Evolutionary conservation across 208 protist species (phyloP).

Genomic region (Acanthamoeba royreba): DNA sequence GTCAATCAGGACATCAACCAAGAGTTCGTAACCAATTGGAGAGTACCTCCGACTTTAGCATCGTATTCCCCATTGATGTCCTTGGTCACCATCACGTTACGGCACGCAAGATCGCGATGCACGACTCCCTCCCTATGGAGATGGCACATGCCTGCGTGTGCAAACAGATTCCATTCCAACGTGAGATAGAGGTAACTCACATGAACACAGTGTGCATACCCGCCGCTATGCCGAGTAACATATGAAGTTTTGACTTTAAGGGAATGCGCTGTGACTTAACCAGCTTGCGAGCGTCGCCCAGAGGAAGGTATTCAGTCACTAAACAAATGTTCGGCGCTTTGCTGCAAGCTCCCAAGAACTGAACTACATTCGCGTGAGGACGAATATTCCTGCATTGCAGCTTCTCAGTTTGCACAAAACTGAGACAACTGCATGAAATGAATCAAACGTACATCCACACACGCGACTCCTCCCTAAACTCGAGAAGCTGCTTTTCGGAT

Average conservation of each 20-base stretch:
- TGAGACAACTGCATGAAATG: no score
- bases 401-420: background rate
- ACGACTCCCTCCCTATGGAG: conserved; percentile 46
- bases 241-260: background rate
- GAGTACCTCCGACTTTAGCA: background rate
- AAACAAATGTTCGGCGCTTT: conserved; percentile 12
- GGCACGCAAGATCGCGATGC: conserved; percentile 36
- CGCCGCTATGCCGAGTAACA: conserved; percentile 1
- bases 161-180: background rate
- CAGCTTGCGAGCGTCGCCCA: background rate
- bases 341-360: conserved; percentile 22
- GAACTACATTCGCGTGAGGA: conserved; percentile 19
- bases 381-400: conserved; percentile 43
- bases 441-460: conserved; percentile 14
- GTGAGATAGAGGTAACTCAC: background rate
- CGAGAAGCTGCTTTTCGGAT: background rate
- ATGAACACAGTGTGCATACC: background rate
- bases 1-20: background rate
- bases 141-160: conserved; percentile 7
- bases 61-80: conserved; percentile 14
- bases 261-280: background rate
- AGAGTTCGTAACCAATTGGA: background rate
- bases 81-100: conserved; percentile 37
- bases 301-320: conserved; percentile 42
- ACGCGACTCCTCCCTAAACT: background rate